Base-by-base conservation (phyloP, 441 rosid genomes). In the Bruguiera hainesii region DNA sequence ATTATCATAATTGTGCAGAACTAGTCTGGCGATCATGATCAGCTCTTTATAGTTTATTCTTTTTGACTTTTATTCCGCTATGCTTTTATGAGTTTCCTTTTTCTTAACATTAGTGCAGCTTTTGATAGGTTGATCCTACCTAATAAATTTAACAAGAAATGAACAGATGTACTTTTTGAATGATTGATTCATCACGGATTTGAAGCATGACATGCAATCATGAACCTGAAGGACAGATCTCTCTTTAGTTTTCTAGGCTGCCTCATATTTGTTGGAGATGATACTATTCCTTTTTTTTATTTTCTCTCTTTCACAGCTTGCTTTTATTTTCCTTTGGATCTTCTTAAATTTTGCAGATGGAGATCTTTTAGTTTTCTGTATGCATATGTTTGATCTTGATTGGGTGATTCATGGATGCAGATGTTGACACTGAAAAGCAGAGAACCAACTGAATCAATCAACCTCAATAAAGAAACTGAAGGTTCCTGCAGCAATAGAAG, bases 401-500 rank as follows among this genome's bases (percentile, higher is more conserved):
- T 73, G 61, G 21, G 61, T 60, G 48, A 55, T 56, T 69, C 18
- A 39, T 65, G 57, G 31, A 15, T 65, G 79, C 87, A 94, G 98
- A 83, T 94, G 71, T 30, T 87, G 97, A 84, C 91, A 70, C 80
- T 94, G 76, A 94, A 89, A 80, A 82, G 65, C 77, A 87, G 85
- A 80, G 99, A 89, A 57, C 86, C 91, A 46, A 82, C 89, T 4
- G 97, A 91, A 56, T 87, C 94, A 19, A 91, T 91, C 64, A 94
- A 94, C 73, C 87, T 91, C 61, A 94, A 91, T 77, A 94, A 91
- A 80, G 99, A 94, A 76, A 94, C 98, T 0, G 98, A 94, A 66
- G 98, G 98, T 16, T 94, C 94, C 5, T 81, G 96, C 79, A 91
- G 97, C 73, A 91, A 87, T 76, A 81, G 92, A 84, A 94, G 98